Evolutionary conservation across 371 early-diverging fungal species (phyloP), one percentile per base, ranked within the genome.

Genomic region (Rhizopus arrhizus): DNA sequence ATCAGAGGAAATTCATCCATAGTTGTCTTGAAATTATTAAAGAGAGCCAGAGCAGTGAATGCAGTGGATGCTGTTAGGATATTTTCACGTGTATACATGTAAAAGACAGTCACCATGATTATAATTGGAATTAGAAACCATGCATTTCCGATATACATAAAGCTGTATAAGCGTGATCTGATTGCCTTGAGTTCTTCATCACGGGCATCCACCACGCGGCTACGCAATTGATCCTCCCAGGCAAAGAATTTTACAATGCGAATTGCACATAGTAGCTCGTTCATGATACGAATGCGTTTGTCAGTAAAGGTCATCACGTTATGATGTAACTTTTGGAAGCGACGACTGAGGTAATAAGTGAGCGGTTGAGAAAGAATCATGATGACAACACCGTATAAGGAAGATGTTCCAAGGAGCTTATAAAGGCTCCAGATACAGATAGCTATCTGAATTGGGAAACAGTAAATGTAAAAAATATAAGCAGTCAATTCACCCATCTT

Each of bases 191-290:
- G 59, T 56, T 85, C 85, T 22, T 54, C 62, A 35, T 78, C 75
- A 58, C 85, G 77, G 6, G 84, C 78, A 12, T 68, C 73, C 2
- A 74, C 65, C 31, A 83, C 69, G 46, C 83, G 80, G 38, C 75
- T 73, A 42, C 78, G 73, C 55, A 91, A 89, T 56, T 86, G 78
- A 53, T 80, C 66, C 72, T 91, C 89, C 92, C 92, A 91, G 22
- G 88, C 91, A 79, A 91, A 91, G 62, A 91, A 85, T 64, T 91
- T 91, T 59, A 91, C 84, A 9, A 91, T 87, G 36, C 89, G 85
- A 48, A 91, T 91, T 12, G 89, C 91, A 46, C 75, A 68, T 49
- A 91, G 66, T 64, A 90, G 75, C 61, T 91, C 91, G 31, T 85
- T 89, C 55, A 90, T 76, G 59, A 82, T 70, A n/a, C 85, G 81